Base-by-base conservation (phyloP, 2,329 filamentous ascomycete species). In the Fusarium sp. region DNA sequence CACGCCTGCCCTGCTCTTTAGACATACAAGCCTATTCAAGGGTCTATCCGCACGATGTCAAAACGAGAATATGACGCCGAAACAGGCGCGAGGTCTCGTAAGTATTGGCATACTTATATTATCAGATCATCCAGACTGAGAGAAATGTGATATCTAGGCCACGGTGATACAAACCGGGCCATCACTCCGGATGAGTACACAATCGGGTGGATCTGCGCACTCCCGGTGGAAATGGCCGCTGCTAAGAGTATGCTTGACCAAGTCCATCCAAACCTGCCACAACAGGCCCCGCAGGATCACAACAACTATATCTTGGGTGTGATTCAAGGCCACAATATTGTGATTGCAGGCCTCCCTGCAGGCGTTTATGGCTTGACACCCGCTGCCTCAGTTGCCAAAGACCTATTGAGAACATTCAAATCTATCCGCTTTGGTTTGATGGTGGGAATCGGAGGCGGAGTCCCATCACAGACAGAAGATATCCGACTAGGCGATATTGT, bases 271-370 rank as follows among this genome's bases (percentile, higher is more conserved):
- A 23, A 50, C 9, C 48, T 13, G 3, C 2, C 15, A 2, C 4
- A 50, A 5, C 35, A 39, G 8, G 24, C 38, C 16, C 26, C 35
- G 3, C 5, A 3, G 1, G 48, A 39, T 18, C 35, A 39, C 3
- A 52, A 52, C 3, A 15, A 8, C 13, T 52, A 52, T 15, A 18
- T 41, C 3, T 2, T 52, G 6, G 48, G 48, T 0, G 24, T 41
- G 7, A 16, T 41, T 5, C 20, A 5, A 3, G 31, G 15, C 0
- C 48, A 52, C 1, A 41, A 52, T 0, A 11, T 52, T 0, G 48
- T 41, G 0, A 10, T 52, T 0, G 48, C 48, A 0, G 28, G 37
- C 2, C 20, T 52, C 1, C 37, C 48, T 4, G 24, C 15, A 0
- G 48, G 48, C 0, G 13, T 41, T 5, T 15, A 15, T 2, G 48